A percentile compares a stretch with the other conserved stretches of the same genome.
Evolutionary conservation across 768 basidiomycete genomes (phyloP).

Genomic region (Lentinula sp.): DNA sequence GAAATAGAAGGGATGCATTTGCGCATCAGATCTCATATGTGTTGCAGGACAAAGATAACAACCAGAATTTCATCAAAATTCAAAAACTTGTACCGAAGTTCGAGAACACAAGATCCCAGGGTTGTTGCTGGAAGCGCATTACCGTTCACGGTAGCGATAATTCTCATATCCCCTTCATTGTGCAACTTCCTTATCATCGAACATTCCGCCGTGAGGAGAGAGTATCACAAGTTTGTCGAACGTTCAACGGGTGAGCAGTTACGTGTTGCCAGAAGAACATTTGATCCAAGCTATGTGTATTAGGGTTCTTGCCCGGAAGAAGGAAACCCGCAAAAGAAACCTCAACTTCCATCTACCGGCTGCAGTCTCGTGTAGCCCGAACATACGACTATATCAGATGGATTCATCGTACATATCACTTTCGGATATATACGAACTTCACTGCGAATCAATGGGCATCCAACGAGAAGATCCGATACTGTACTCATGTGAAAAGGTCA

Average conservation of each 20-base stretch:
- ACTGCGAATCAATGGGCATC: slow-evolving; percentile 70
- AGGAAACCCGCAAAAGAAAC: slow-evolving; percentile 90
- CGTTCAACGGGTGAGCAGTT: slow-evolving; percentile 75
- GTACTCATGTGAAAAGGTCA: slow-evolving; percentile 79
- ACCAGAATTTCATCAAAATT: slow-evolving; percentile 86
- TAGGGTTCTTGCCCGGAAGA: slow-evolving; percentile 80
- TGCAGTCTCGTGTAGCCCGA: slow-evolving; percentile 77
- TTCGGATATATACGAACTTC: slow-evolving; percentile 91
- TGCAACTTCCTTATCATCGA: slow-evolving; percentile 82
- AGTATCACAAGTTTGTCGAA: slow-evolving; percentile 88
- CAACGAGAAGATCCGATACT: slow-evolving; percentile 85
- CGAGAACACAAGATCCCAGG: slow-evolving; percentile 84
- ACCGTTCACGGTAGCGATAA: slow-evolving; percentile 89
- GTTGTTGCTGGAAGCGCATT: slow-evolving; percentile 85
- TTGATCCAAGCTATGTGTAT: slow-evolving; percentile 2
- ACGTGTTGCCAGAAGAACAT: background rate
- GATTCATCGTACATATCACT: slow-evolving; percentile 89
- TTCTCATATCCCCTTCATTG: slow-evolving; percentile 82
- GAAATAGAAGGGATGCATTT: background rate
- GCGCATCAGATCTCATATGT: background rate
- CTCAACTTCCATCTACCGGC: slow-evolving; percentile 88
- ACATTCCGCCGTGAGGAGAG: slow-evolving; percentile 90
- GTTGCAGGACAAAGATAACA: slow-evolving; percentile 88
- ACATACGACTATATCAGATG: slow-evolving; percentile 80
- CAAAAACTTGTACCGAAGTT: slow-evolving; percentile 87